phyloP scores from a whole-genome alignment of 306 rosid genomes.

The Purshia tridentata region DNA sequence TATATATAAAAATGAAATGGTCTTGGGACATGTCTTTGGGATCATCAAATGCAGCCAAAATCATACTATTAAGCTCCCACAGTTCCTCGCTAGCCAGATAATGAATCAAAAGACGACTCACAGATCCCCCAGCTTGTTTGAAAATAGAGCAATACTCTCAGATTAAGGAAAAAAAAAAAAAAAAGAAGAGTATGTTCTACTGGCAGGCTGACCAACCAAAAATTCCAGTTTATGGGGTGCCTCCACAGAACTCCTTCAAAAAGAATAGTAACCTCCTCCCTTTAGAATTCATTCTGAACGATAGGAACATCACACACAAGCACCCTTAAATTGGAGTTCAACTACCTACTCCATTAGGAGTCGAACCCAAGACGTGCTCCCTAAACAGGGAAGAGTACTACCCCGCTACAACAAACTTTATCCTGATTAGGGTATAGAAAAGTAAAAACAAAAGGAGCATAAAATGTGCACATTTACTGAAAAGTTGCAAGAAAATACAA shows the following conservation, averaged over 20 bases:
- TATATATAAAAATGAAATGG: too few species aligned
- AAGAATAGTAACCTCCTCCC: neutral
- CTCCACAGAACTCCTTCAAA: neutral
- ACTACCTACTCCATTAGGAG: too few species aligned
- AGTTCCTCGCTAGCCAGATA: neutral
- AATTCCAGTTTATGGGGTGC: neutral
- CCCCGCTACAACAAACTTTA: too few species aligned
- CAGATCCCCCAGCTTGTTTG: neutral
- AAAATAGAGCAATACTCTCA: neutral
- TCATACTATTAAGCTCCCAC: neutral
- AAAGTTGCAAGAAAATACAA: conserved; percentile 16
- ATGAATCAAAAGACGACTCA: neutral
- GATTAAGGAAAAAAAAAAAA: too few species aligned
- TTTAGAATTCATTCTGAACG: too few species aligned
- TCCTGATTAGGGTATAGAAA: too few species aligned
- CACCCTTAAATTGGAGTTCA: too few species aligned
- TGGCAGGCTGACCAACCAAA: neutral
- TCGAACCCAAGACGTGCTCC: too few species aligned
- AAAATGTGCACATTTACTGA: conserved; percentile 1
- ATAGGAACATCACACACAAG: too few species aligned
- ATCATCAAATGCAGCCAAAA: neutral
- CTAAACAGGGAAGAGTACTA: too few species aligned
- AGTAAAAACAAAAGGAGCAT: neutral
- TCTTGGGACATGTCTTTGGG: neutral
- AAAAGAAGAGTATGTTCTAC: too few species aligned